Conservation (phyloP, 495 filamentous ascomycete genomes). For the Neurospora intermedia region DNA sequence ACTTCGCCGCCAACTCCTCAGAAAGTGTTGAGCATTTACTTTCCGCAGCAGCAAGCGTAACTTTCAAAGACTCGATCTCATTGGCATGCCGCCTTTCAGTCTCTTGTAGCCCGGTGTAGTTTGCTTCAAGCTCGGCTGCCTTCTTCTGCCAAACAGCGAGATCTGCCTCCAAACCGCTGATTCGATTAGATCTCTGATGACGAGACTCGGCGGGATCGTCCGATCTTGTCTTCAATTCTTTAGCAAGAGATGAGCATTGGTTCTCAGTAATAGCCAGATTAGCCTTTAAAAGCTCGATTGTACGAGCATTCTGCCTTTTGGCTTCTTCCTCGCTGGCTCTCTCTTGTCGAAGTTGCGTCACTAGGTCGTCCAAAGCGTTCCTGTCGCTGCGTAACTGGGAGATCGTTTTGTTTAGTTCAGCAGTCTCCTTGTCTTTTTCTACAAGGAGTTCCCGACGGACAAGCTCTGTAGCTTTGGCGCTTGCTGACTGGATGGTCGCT, state of each 20-base stretch:
- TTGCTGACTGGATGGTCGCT: neutral
- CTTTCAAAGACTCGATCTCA: neutral
- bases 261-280: constrained; percentile 3
- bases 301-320: constrained; percentile 1
- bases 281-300: constrained; percentile 5
- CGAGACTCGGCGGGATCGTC: neutral
- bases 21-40: neutral
- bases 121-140: constrained; percentile 1
- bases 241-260: neutral
- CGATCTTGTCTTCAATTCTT: neutral
- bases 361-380: neutral
- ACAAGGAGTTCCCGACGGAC: constrained; percentile 3
- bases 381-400: constrained; percentile 1
- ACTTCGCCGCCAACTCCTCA: neutral
- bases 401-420: constrained; percentile 2
- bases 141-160: neutral
- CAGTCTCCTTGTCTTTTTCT: constrained; percentile 6
- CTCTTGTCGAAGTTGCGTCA: constrained; percentile 3
- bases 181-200: neutral
- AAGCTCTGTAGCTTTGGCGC: neutral
- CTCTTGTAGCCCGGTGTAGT: neutral
- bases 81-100: neutral
- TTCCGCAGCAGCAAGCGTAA: neutral
- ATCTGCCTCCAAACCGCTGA: constrained; percentile 1
- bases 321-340: constrained; percentile 3